Conservation (phyloP, 805 yeast genomes). For the Candida taoyuanica region DNA sequence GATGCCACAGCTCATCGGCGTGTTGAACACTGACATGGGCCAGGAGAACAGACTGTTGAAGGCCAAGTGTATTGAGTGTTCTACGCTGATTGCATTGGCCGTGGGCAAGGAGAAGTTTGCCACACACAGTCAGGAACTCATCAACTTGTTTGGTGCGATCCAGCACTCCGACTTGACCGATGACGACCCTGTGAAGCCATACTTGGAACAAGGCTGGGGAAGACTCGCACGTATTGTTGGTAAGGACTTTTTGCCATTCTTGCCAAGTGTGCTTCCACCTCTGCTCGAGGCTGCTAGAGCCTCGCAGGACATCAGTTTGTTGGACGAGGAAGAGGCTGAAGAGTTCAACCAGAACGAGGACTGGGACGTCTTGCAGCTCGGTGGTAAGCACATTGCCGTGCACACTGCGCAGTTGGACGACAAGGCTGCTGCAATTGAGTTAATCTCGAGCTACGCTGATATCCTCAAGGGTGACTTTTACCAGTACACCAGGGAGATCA, state of each 20-base stretch:
- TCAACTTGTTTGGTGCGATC: slow-evolving; percentile 64
- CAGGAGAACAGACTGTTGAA: slow-evolving; percentile 73
- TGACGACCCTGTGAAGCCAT: slow-evolving; percentile 85
- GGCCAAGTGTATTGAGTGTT: slow-evolving; percentile 94
- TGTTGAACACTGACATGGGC: slow-evolving; percentile 73
- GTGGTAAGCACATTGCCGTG: slow-evolving; percentile 91
- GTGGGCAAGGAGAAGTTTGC: slow-evolving; percentile 89
- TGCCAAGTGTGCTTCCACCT: slow-evolving; percentile 88
- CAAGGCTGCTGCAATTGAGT: slow-evolving; percentile 87
- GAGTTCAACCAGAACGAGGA: slow-evolving; percentile 81
- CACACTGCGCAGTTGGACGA: slow-evolving; percentile 94
- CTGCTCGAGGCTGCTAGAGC: slow-evolving; percentile 80
- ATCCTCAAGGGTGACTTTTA: slow-evolving; percentile 77
- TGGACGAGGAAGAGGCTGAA: slow-evolving; percentile 87
- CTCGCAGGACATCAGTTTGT: slow-evolving; percentile 79
- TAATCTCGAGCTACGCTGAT: slow-evolving; percentile 78
- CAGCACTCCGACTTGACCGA: slow-evolving; percentile 55
- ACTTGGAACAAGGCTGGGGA: slow-evolving; percentile 94
- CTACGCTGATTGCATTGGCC: slow-evolving; percentile 89
- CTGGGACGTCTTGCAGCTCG: slow-evolving; percentile 89
- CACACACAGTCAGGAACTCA: slow-evolving; percentile 68
- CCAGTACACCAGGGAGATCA: slow-evolving; percentile 76
- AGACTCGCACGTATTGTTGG: slow-evolving; percentile 86
- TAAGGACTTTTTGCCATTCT: slow-evolving; percentile 75
- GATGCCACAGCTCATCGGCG: slow-evolving; percentile 83